These are phyloP conservation scores for Ustilago crameri DNA, from an alignment of 1,284 basidiomycete species.

Conservation along the genomic window DNA sequence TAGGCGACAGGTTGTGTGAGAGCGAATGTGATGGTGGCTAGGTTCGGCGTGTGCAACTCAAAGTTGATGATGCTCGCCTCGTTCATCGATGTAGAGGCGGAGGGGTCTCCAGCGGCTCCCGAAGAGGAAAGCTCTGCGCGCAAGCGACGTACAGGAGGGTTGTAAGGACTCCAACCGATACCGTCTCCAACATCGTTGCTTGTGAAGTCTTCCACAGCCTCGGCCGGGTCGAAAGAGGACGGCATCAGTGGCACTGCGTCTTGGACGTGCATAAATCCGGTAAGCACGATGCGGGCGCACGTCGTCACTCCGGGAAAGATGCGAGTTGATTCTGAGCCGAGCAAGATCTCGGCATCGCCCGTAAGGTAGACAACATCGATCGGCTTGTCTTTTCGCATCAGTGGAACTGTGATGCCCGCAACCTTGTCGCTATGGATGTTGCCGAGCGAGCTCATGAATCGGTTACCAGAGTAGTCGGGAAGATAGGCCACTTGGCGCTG, in stretches of 20 bases:
- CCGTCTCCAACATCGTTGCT: conserved; percentile 16
- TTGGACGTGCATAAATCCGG: conserved; percentile 31
- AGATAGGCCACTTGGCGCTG: conserved; percentile 30
- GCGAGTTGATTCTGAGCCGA: conserved; percentile 15
- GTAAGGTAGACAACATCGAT: conserved; percentile 45
- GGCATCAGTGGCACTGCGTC: conserved; percentile 31
- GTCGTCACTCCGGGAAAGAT: conserved; percentile 28
- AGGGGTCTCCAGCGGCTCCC: background rate
- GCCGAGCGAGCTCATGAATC: conserved; percentile 44
- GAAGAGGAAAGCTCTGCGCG: conserved; percentile 18
- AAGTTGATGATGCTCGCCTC: conserved; percentile 16
- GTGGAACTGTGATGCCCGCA: conserved; percentile 27
- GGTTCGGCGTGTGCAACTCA: conserved; percentile 10
- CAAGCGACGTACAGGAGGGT: conserved; percentile 33
- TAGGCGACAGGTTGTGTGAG: conserved; percentile 20
- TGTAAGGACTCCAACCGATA: conserved; percentile 47
- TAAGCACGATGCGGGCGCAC: conserved; percentile 20
- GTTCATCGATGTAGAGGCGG: background rate
- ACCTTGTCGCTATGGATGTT: conserved; percentile 38
- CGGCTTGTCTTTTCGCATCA: conserved; percentile 24
- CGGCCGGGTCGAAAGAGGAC: background rate
- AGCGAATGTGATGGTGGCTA: conserved; percentile 27
- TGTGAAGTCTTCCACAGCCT: conserved; percentile 21
- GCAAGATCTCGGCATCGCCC: conserved; percentile 23
- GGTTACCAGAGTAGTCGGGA: conserved; percentile 39